These are phyloP conservation scores for Paradendryphiella salina DNA, from an alignment of 2,329 filamentous ascomycete species.

Conservation along the genomic window DNA sequence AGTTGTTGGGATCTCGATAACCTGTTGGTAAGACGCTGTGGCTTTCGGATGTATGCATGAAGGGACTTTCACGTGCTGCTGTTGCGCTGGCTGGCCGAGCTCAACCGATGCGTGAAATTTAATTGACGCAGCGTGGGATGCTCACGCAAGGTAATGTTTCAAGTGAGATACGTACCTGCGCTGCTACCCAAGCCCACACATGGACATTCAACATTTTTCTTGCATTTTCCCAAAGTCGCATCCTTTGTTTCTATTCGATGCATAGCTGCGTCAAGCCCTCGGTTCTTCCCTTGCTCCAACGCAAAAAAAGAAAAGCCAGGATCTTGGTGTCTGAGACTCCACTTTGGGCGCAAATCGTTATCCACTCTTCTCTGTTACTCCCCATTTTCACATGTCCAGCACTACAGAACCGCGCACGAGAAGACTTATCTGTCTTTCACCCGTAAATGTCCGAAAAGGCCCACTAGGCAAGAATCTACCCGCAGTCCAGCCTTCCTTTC, in stretches of 20 bases:
- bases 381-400: conserved; percentile 3
- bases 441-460: conserved; percentile 9
- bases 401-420: conserved; percentile 9
- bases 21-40: not conserved
- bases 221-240: not conserved
- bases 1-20: conserved; percentile 4
- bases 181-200: conserved; percentile 10
- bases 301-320: conserved; percentile 4
- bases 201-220: not conserved
- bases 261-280: conserved; percentile 2
- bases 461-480: conserved; percentile 1
- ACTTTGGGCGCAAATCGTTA: conserved; percentile 5
- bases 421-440: not conserved
- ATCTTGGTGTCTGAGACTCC: not conserved
- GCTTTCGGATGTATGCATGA: conserved; percentile 6
- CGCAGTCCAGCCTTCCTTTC: conserved; percentile 4
- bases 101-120: conserved; percentile 9
- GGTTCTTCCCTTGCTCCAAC: conserved; percentile 3
- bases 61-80: conserved; percentile 8
- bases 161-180: conserved; percentile 11
- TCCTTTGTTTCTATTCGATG: conserved; percentile 2
- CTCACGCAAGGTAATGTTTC: conserved; percentile 2
- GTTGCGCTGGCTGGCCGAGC: conserved; percentile 7
- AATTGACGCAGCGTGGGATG: conserved; percentile 1
- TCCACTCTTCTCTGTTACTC: conserved; percentile 1